A percentile compares a stretch with the other conserved stretches of the same genome.
These are phyloP conservation scores for Aspergillus carlsbadensis DNA, from an alignment of 495 filamentous ascomycete species.

Conservation along the genomic window DNA sequence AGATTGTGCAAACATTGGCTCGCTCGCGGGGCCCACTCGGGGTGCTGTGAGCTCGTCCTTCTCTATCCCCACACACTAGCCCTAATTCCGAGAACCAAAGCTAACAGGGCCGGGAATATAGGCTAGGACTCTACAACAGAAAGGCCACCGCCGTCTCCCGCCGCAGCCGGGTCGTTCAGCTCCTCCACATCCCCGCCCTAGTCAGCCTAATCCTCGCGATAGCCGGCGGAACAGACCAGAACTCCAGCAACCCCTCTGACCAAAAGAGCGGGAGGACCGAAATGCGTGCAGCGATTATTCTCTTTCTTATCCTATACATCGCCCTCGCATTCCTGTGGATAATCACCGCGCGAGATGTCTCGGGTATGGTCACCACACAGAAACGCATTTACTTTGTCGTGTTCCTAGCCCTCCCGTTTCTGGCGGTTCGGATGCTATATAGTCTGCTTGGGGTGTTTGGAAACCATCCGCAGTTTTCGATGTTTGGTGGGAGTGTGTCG, in stretches of 20 bases:
- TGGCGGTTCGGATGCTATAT: constrained; percentile 15
- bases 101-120: no score
- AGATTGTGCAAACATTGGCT: background rate
- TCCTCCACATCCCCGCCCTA: constrained; percentile 18
- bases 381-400: constrained; percentile 13
- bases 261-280: constrained; percentile 6
- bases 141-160: constrained; percentile 16
- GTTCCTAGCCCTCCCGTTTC: constrained; percentile 14
- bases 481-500: constrained; percentile 5
- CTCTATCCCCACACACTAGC: background rate
- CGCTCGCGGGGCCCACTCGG: background rate
- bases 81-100: background rate
- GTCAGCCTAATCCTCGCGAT: constrained; percentile 20
- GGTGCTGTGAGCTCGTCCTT: background rate
- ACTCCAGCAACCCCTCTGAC: constrained; percentile 13
- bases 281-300: constrained; percentile 13
- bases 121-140: constrained; percentile 10
- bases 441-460: constrained; percentile 18
- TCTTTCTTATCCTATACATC: constrained; percentile 15
- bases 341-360: constrained; percentile 9
- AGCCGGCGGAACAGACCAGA: constrained; percentile 17
- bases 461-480: constrained; percentile 11
- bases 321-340: constrained; percentile 7
- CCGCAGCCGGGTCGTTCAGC: constrained; percentile 15
- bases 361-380: constrained; percentile 12